A percentile compares a stretch with the other conserved stretches of the same genome.
phyloP scores from a whole-genome alignment of 2,329 filamentous ascomycete genomes.

The Didymella keratinophila region DNA sequence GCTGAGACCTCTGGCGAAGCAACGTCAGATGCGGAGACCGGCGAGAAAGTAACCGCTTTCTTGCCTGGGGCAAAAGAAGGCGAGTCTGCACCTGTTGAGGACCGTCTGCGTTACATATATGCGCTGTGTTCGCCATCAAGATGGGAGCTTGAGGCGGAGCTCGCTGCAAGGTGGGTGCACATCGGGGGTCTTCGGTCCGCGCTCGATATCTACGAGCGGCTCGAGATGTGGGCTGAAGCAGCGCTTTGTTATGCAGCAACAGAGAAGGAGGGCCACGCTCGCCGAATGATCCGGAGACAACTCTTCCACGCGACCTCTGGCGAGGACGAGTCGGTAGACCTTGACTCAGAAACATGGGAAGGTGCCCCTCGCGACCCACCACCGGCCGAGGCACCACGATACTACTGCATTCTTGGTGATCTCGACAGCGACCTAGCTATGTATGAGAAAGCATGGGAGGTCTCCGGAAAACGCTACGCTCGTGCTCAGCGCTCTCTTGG shows the following conservation, averaged over 20 bases:
- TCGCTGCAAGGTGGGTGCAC: conserved; percentile 90
- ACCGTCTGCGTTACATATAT: conserved; percentile 84
- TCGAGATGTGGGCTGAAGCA: conserved; percentile 94
- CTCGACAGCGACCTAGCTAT: conserved; percentile 76
- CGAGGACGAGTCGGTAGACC: conserved; percentile 48
- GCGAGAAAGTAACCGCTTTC: conserved; percentile 73
- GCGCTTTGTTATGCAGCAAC: conserved; percentile 85
- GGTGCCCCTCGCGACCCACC: conserved; percentile 74
- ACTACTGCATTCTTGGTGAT: conserved; percentile 94
- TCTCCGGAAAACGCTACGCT: conserved; percentile 81
- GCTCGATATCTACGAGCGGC: conserved; percentile 91
- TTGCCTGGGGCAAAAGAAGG: conserved; percentile 76
- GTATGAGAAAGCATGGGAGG: conserved; percentile 87
- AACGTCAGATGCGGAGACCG: conserved; percentile 37
- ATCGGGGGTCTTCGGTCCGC: conserved; percentile 89
- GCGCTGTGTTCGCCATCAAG: conserved; percentile 82
- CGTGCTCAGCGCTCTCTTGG: conserved; percentile 88
- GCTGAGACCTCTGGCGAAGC: conserved; percentile 71
- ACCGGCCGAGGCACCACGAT: conserved; percentile 81
- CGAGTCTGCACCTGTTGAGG: conserved; percentile 78
- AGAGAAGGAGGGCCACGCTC: conserved; percentile 83
- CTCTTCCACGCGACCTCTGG: conserved; percentile 72
- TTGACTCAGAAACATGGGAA: conserved; percentile 63
- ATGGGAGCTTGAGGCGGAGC: conserved; percentile 93
- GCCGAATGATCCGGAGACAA: conserved; percentile 76